Conservation (phyloP, 306 rosid species). For the Canavalia gladiata region DNA sequence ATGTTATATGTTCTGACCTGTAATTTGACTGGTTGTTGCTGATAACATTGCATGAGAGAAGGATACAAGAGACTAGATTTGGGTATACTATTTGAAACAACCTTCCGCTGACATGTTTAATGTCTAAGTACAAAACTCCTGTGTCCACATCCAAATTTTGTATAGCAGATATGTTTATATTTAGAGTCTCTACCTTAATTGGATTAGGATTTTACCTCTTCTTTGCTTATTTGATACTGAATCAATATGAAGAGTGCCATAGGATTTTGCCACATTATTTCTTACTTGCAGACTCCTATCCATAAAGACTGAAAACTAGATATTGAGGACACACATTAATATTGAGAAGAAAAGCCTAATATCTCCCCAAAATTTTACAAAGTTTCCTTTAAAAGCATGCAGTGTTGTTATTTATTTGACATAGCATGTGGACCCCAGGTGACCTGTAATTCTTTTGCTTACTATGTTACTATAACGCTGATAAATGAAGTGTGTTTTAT, state of each 20-base stretch:
- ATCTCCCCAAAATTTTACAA: neutral
- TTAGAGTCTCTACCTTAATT: slow-evolving; percentile 23
- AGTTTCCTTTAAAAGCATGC: neutral
- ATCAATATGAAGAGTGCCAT: slow-evolving; percentile 15
- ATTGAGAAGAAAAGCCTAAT: slow-evolving; percentile 1
- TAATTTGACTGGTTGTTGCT: slow-evolving; percentile 20
- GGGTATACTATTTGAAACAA: neutral
- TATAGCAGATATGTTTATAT: slow-evolving; percentile 28
- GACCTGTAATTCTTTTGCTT: slow-evolving; percentile 27
- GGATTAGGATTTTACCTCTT: slow-evolving; percentile 11
- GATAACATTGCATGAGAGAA: slow-evolving; percentile 16
- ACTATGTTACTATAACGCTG: slow-evolving; percentile 14
- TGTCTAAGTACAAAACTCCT: slow-evolving; percentile 26
- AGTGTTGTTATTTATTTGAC: neutral
- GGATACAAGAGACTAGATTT: slow-evolving; percentile 26
- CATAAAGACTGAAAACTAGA: slow-evolving; percentile 14
- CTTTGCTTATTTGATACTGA: slow-evolving; percentile 35
- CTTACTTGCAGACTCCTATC: neutral
- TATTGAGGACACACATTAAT: slow-evolving; percentile 8
- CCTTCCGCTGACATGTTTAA: slow-evolving; percentile 1
- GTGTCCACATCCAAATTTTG: slow-evolving; percentile 27
- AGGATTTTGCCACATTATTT: slow-evolving; percentile 19
- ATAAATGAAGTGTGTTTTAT: slow-evolving; percentile 30
- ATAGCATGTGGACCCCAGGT: neutral
- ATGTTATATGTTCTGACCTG: slow-evolving; percentile 16